Evolutionary conservation across 208 protist species (phyloP).

Genomic region (Leishmania amazonensis): DNA sequence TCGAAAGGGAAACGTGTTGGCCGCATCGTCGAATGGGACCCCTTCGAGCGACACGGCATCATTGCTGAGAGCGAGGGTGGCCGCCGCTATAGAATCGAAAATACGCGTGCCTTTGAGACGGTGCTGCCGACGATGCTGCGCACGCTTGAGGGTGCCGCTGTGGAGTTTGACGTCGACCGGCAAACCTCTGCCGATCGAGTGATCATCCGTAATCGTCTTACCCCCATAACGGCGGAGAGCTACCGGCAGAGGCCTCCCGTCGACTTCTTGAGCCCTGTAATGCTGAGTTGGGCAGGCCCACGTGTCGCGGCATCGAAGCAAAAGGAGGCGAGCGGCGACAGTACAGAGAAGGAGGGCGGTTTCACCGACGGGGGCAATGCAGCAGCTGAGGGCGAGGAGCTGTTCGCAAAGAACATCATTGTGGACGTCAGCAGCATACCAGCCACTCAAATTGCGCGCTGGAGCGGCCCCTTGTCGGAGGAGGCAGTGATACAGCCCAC

Average conservation of each 20-base stretch:
- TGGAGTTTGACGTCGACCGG: conserved; percentile 51
- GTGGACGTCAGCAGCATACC: conserved; percentile 67
- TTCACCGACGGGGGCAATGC: neutral
- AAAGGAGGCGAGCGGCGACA: neutral
- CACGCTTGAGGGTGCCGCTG: conserved; percentile 59
- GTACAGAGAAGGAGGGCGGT: neutral
- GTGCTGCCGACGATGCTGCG: conserved; percentile 77
- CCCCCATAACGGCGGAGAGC: conserved; percentile 63
- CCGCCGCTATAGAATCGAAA: conserved; percentile 61
- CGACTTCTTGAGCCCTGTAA: conserved; percentile 54
- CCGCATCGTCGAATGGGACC: conserved; percentile 72
- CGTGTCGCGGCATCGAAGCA: neutral
- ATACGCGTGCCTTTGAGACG: conserved; percentile 86
- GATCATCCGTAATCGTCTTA: conserved; percentile 68
- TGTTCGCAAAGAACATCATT: conserved; percentile 67
- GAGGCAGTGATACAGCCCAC: conserved; percentile 60
- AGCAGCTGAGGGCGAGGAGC: conserved; percentile 1
- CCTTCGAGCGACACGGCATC: conserved; percentile 73
- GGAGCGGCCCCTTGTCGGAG: conserved; percentile 54
- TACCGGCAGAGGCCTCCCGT: conserved; percentile 63
- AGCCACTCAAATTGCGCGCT: conserved; percentile 48
- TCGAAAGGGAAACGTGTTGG: conserved; percentile 24
- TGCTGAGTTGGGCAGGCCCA: conserved; percentile 20
- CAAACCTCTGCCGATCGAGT: conserved; percentile 54
- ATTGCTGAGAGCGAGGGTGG: conserved; percentile 59